Conservation (phyloP, 2,329 filamentous ascomycete species). For the Pseudogymnoascus sp. region DNA sequence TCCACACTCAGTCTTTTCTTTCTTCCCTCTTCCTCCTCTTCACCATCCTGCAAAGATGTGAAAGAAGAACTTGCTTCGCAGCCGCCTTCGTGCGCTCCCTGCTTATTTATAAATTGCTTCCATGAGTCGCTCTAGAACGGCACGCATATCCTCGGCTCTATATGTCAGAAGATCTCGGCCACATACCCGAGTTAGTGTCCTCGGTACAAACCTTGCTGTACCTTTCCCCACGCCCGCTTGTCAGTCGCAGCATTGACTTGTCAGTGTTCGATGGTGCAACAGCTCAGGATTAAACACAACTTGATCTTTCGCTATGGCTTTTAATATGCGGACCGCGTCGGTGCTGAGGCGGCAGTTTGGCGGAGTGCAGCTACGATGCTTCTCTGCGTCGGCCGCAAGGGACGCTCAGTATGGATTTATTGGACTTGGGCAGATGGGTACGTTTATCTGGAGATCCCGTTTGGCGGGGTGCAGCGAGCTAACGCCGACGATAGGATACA, state of each 20-base stretch:
- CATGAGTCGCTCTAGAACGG: background rate
- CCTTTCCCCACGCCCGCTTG: background rate
- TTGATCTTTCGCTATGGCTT: background rate
- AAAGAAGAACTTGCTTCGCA: background rate
- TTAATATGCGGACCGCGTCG: background rate
- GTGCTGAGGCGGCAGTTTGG: background rate
- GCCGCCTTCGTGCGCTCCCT: background rate
- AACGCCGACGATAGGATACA: constrained; percentile 44
- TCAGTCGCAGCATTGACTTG: background rate
- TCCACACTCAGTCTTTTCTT: background rate
- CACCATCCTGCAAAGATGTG: constrained; percentile 3
- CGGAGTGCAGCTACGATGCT: constrained; percentile 25
- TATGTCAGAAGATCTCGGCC: background rate
- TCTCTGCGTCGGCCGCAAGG: constrained; percentile 37
- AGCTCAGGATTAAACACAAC: background rate
- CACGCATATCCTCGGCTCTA: background rate
- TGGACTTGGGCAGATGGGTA: constrained; percentile 53
- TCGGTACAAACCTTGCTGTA: background rate
- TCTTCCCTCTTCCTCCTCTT: background rate
- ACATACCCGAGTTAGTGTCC: constrained; percentile 1
- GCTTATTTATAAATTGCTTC: background rate
- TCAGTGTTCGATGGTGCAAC: background rate
- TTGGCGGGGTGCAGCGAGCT: constrained; percentile 3
- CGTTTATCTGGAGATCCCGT: constrained; percentile 18
- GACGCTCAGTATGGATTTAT: constrained; percentile 50